phyloP scores from a whole-genome alignment of 2,329 filamentous ascomycete genomes.

The Monilinia vaccinii-corymbosi region DNA sequence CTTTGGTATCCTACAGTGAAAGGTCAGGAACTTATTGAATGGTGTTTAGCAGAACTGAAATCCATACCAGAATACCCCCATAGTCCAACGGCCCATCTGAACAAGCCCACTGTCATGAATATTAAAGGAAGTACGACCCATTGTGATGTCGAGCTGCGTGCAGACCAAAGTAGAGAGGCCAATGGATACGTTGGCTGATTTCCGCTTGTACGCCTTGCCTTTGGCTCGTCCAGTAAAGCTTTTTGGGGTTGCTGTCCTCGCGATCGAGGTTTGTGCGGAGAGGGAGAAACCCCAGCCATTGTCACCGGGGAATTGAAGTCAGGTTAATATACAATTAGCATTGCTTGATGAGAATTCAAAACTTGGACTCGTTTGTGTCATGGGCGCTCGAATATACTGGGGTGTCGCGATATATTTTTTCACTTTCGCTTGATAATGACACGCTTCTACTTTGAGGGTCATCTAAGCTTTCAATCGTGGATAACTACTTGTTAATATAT shows the following conservation, averaged over 20 bases:
- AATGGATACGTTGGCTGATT: constrained; percentile 59
- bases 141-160: constrained; percentile 74
- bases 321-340: neutral
- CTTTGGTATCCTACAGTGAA: constrained; percentile 54
- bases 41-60: neutral
- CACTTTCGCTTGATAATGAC: constrained; percentile 2
- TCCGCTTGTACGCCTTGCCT: constrained; percentile 5
- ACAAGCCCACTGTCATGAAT: constrained; percentile 82
- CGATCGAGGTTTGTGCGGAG: constrained; percentile 6
- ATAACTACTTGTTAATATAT: too few relatives aligned
- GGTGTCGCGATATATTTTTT: constrained; percentile 1
- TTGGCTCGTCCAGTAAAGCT: neutral
- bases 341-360: neutral
- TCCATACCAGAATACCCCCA: constrained; percentile 88
- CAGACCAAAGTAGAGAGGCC: constrained; percentile 89
- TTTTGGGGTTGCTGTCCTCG: constrained; percentile 4
- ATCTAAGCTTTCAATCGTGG: neutral
- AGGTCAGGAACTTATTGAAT: constrained; percentile 10
- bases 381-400: neutral
- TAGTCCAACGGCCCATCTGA: constrained; percentile 83
- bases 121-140: constrained; percentile 86
- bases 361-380: neutral
- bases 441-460: neutral
- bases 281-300: constrained; percentile 6
- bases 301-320: neutral